Conservation (phyloP, 1,139 yeast genomes). For the Sugiyamaella pinicola region DNA sequence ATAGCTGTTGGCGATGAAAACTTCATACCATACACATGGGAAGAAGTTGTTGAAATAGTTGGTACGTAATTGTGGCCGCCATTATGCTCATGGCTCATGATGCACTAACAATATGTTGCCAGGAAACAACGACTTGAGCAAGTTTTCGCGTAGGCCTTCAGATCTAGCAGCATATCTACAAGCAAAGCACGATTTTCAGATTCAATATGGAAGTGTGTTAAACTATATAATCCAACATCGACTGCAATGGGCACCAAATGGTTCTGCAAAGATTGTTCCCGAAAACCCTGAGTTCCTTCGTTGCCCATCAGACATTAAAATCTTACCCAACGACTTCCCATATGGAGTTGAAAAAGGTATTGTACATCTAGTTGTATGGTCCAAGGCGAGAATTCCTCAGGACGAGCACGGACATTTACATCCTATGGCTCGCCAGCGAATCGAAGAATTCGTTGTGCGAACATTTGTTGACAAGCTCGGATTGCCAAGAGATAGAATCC, state of each 20-base stretch:
- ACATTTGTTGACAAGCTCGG: slow-evolving; percentile 37
- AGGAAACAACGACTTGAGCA: slow-evolving; percentile 33
- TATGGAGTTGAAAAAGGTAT: slow-evolving; percentile 45
- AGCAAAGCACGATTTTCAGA: slow-evolving; percentile 37
- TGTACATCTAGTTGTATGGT: slow-evolving; percentile 48
- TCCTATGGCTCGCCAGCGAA: slow-evolving; percentile 30
- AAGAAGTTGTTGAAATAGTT: slow-evolving; percentile 35
- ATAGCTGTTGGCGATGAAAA: slow-evolving; percentile 31
- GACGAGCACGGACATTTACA: slow-evolving; percentile 37
- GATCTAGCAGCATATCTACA: slow-evolving; percentile 39
- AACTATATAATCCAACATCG: slow-evolving; percentile 39
- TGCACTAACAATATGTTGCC: neutral
- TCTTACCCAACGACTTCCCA: slow-evolving; percentile 46
- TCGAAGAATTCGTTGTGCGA: slow-evolving; percentile 37
- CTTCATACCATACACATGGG: slow-evolving; percentile 37
- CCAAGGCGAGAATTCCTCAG: slow-evolving; percentile 41
- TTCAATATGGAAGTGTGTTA: slow-evolving; percentile 40
- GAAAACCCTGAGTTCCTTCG: slow-evolving; percentile 32
- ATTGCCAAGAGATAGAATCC: slow-evolving; percentile 32
- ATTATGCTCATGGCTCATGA: slow-evolving; percentile 1
- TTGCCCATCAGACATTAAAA: slow-evolving; percentile 39
- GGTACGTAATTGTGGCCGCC: slow-evolving; percentile 27
- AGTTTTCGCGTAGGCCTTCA: slow-evolving; percentile 41
- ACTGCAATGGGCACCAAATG: slow-evolving; percentile 37
- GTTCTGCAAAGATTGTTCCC: slow-evolving; percentile 25